A percentile compares a stretch with the other conserved stretches of the same genome.
phyloP scores from a whole-genome alignment of 177 flowering plant species.

The Vitis hybrid region DNA sequence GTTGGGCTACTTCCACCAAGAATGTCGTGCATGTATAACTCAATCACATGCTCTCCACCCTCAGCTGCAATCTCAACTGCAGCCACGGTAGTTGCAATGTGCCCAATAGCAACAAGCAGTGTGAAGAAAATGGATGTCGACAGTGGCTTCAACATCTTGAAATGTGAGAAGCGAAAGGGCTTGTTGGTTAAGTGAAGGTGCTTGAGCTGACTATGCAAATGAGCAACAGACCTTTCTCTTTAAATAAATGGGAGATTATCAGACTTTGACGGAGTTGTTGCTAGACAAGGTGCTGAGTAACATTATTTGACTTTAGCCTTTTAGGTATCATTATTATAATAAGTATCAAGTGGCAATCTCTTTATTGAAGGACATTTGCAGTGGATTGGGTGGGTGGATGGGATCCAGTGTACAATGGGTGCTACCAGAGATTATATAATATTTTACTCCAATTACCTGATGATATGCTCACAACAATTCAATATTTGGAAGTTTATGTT shows the following conservation, averaged over 20 bases:
- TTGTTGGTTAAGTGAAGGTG: neutral
- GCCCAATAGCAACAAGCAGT: constrained; percentile 18
- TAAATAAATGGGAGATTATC: neutral
- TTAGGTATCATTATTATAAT: no score
- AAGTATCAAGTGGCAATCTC: no score
- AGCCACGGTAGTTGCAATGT: constrained; percentile 4
- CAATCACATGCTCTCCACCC: constrained; percentile 36
- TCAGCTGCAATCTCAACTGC: constrained; percentile 1
- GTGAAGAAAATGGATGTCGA: constrained; percentile 16
- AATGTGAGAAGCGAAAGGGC: neutral
- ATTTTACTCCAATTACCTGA: no score
- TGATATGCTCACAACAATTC: no score
- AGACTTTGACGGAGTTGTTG: constrained; percentile 10
- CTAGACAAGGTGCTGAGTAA: neutral
- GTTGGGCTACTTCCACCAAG: constrained; percentile 79
- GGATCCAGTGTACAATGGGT: no score
- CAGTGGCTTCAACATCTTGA: constrained; percentile 29
- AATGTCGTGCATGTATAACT: constrained; percentile 81
- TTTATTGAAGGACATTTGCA: no score
- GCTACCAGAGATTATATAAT: no score
- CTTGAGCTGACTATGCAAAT: constrained; percentile 1
- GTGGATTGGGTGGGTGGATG: no score
- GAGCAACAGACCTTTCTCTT: neutral
- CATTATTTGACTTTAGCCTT: no score
- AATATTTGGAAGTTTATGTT: no score